Evolutionary conservation across 805 yeast genomes (phyloP).

Genomic region (Sungouiella thailandica): DNA sequence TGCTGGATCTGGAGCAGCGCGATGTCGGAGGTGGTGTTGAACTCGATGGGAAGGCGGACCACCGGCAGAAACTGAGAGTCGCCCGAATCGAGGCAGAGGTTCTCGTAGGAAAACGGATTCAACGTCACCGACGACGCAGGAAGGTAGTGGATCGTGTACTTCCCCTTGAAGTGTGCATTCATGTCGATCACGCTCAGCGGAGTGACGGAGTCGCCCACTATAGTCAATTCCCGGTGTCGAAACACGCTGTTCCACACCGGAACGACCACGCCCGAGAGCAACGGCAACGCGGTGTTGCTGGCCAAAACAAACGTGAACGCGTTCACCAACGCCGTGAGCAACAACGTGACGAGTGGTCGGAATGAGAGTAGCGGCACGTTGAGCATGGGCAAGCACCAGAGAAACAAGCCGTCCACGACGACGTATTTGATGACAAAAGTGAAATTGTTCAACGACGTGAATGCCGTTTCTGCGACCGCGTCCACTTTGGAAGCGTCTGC

Average conservation of each 20-base stretch:
- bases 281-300: constrained; percentile 45
- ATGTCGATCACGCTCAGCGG: constrained; percentile 38
- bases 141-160: constrained; percentile 75
- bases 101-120: constrained; percentile 62
- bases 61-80: constrained; percentile 18
- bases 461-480: constrained; percentile 3
- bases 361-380: constrained; percentile 73
- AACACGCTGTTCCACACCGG: constrained; percentile 42
- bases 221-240: constrained; percentile 44
- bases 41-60: constrained; percentile 59
- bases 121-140: constrained; percentile 88
- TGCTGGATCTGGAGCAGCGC: constrained; percentile 61
- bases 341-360: constrained; percentile 48
- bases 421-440: constrained; percentile 67
- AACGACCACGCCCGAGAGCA: constrained; percentile 28
- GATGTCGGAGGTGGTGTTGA: constrained; percentile 75
- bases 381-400: constrained; percentile 68
- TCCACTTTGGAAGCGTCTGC: not conserved
- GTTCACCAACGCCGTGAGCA: constrained; percentile 45
- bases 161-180: constrained; percentile 74
- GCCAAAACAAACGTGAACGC: constrained; percentile 50
- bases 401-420: constrained; percentile 63
- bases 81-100: constrained; percentile 50
- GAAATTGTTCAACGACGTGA: constrained; percentile 43
- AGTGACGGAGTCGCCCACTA: constrained; percentile 44